Conservation (phyloP, 495 filamentous ascomycete species). For the Xanthoparmelia taractica region DNA sequence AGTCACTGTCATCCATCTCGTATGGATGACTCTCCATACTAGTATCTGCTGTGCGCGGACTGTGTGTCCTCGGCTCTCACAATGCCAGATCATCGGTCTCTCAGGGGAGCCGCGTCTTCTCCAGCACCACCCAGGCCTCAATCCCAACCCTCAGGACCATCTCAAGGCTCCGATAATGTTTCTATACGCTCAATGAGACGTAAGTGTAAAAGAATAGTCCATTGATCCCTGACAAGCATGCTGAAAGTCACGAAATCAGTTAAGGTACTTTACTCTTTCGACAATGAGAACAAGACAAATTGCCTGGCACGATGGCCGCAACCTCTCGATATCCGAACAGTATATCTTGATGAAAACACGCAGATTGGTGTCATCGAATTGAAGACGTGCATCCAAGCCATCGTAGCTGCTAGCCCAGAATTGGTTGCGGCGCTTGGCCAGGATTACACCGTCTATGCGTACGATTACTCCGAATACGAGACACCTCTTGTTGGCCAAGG, state of each 20-base stretch:
- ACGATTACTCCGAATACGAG: conserved; percentile 92
- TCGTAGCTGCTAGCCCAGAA: conserved; percentile 80
- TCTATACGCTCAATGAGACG: conserved; percentile 50
- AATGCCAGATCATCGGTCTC: conserved; percentile 20
- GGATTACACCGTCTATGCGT: conserved; percentile 94
- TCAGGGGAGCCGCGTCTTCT: conserved; percentile 23
- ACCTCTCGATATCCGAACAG: conserved; percentile 68
- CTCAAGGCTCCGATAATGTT: conserved; percentile 43
- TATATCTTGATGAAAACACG: conserved; percentile 66
- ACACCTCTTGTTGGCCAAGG: conserved; percentile 91
- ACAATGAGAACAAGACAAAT: conserved; percentile 78
- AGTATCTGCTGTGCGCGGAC: neutral
- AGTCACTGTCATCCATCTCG: neutral
- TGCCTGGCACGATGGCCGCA: conserved; percentile 88
- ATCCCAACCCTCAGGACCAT: conserved; percentile 11
- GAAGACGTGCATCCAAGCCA: conserved; percentile 81
- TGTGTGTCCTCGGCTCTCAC: conserved; percentile 26
- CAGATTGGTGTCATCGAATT: conserved; percentile 85
- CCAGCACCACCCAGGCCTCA: conserved; percentile 15
- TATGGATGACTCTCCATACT: neutral
- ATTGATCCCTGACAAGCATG: neutral
- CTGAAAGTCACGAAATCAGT: conserved; percentile 41
- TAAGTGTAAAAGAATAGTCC: conserved; percentile 26
- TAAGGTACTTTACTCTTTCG: conserved; percentile 96
- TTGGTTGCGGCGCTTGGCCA: conserved; percentile 72